Conservation (phyloP, 192 early-diverging fungal genomes). For the Jimgerdemannia flammicorona region DNA sequence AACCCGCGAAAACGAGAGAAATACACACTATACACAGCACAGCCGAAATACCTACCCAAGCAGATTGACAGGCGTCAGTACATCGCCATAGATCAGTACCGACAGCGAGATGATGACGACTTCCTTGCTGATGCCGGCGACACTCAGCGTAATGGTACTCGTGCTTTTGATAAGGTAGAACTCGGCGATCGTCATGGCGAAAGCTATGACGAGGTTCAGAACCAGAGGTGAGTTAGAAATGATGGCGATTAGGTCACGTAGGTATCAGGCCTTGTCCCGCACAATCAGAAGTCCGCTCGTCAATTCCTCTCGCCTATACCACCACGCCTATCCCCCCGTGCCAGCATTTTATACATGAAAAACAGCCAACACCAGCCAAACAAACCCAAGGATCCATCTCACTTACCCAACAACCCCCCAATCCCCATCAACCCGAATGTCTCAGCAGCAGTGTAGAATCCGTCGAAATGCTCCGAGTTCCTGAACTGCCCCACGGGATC, state of each 20-base stretch:
- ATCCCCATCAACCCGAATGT: constrained; percentile 50
- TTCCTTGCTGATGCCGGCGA: constrained; percentile 79
- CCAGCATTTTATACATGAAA: not conserved
- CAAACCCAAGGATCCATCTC: not conserved
- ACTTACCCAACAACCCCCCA: constrained; percentile 58
- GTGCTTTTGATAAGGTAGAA: constrained; percentile 74
- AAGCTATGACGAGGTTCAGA: constrained; percentile 38
- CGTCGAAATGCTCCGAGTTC: constrained; percentile 51
- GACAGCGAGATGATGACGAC: constrained; percentile 71
- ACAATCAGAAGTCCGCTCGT: too few relatives aligned
- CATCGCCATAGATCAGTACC: constrained; percentile 68
- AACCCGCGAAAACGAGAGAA: too few relatives aligned
- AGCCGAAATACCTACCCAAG: constrained; percentile 49
- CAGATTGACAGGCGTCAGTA: constrained; percentile 59
- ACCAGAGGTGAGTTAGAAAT: not conserved
- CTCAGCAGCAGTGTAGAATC: constrained; percentile 25
- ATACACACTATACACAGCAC: too few relatives aligned
- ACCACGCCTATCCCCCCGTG: too few relatives aligned
- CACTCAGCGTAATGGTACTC: constrained; percentile 76
- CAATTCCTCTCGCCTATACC: too few relatives aligned
- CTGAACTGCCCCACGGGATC: constrained; percentile 51
- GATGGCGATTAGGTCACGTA: not conserved
- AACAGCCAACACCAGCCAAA: not conserved
- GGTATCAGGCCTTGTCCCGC: too few relatives aligned
- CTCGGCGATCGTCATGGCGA: constrained; percentile 76